Conservation (phyloP, 106 monocot species). For the Platanthera zijinensis region DNA sequence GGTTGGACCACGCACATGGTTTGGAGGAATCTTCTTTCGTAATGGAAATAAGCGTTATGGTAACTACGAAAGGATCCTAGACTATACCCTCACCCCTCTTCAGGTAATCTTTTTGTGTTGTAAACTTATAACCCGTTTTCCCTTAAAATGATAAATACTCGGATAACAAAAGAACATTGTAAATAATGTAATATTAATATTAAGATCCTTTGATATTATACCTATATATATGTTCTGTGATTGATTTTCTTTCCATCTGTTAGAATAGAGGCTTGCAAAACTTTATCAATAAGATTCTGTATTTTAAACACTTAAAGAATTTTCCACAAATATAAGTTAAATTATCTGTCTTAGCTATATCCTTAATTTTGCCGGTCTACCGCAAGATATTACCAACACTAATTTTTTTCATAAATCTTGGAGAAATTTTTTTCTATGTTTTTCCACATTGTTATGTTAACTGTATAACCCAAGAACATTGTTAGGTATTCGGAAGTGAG, state of each 20-base stretch:
- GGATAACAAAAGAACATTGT: neutral
- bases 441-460: neutral
- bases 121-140: neutral
- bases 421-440: neutral
- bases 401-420: neutral
- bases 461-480: neutral
- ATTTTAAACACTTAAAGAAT: too few species aligned
- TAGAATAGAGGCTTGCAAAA: neutral
- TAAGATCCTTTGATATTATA: neutral
- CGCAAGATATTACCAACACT: too few species aligned
- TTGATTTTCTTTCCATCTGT: neutral
- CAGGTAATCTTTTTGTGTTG: slow-evolving; percentile 24
- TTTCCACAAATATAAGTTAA: too few species aligned
- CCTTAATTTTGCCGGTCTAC: too few species aligned
- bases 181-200: neutral
- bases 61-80: slow-evolving; percentile 14
- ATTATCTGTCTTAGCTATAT: too few species aligned
- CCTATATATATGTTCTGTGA: neutral
- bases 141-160: neutral
- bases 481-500: neutral
- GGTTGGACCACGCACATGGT: slow-evolving; percentile 61
- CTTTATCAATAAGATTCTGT: neutral
- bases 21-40: slow-evolving; percentile 48
- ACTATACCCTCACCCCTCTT: slow-evolving; percentile 35
- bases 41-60: slow-evolving; percentile 23